Base-by-base conservation (phyloP, 2,329 filamentous ascomycete genomes). In the Colletotrichum costaricense region DNA sequence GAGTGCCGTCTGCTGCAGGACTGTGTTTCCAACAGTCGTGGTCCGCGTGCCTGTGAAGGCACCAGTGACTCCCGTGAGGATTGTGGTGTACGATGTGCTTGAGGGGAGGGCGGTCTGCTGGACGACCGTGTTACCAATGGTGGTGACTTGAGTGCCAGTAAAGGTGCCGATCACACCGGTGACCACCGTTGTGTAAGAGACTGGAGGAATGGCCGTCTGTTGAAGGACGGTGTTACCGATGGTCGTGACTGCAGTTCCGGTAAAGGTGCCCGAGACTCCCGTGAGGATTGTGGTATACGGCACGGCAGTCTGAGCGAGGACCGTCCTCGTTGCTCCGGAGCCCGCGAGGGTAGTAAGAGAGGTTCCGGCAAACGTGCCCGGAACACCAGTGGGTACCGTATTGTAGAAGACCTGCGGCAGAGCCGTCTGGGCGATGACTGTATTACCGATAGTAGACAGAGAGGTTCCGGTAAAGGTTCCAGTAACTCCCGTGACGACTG, bases 211-310 rank as follows among this genome's bases (percentile, higher is more conserved):
- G 5, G 52, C 52, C 5, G 52, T 56, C 52, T 56, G 52, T 16
- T 56, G 52, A 14, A 56, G 11, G 22, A 56, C 52, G 8, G 52
- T 56, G 52, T 56, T 56, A 0, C 52, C 52, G 1, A 56, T 28
- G 5, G 52, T 56, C 11, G 52, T 22, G 38, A 38, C 30, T 4
- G 24, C 33, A 24, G 67, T 70, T 38, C 67, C 67, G 0, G 62
- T 3, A 33, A 69, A 65, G 30, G 54, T 58, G 30, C 42, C 54
- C 26, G 26, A n/a, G 24, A 70, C 30, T 26, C 67, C 67, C 5
- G 67, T 65, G 14, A 33, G 16, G 6, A 58, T 33, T 11, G 56
- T 58, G 6, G 28, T 28, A 19, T 26, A 67, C 54, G 33, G 65
- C 42, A 56, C 26, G 54, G 54, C 54, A 22, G 42, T 49, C 19